Base-by-base conservation (phyloP, 2,329 filamentous ascomycete genomes). In the Pseudogymnoascus sp. region DNA sequence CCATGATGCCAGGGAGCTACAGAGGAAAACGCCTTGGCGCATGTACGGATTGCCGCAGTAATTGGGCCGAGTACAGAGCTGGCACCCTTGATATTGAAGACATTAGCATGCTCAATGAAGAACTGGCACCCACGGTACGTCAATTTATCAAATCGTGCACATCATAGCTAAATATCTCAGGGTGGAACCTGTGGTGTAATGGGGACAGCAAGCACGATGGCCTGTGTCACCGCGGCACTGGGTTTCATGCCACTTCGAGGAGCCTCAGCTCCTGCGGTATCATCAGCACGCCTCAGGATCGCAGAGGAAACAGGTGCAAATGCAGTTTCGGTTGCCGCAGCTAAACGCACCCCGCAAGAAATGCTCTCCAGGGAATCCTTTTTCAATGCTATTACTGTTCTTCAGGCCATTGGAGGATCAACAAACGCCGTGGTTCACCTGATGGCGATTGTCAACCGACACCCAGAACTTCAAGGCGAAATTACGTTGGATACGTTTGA, bases 1-100 rank as follows among this genome's bases (percentile, higher is more conserved):
- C 89, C 0, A 91, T 92, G 87, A 85, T 90, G 83, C 87, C 88
- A 0, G 89, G 88, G 0, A 89, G 83, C 41, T 83, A 88, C 67
- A 78, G 80, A 11, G 88, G 88, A 0, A 77, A 79, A 1, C 77
- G 88, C 0, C 82, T 92, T 1, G 88, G 89, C 1, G 89, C 89
- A 5, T 92, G 89, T 66, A 92, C 89, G 0, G 89, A 92, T 69
- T 92, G 88, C 65, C 79, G 89, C 10, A 89, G 84, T 70, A 90
- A 89, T 67, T 92, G 89, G 89, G 88, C 87, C 0, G 81, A 79
- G 0, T 91, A 84, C 64, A 78, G 88, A 16, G 87, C 86, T 0
- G 86, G 86, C 0, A 78, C 80, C 5, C 81, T 90, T 6, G 87
- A 90, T 67, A 83, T 91, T 1, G 88, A 91, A 71, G 88, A 90